These are phyloP conservation scores for Pichia kudriavzevii DNA, from an alignment of 1,139 yeast genomes.

Conservation along the genomic window DNA sequence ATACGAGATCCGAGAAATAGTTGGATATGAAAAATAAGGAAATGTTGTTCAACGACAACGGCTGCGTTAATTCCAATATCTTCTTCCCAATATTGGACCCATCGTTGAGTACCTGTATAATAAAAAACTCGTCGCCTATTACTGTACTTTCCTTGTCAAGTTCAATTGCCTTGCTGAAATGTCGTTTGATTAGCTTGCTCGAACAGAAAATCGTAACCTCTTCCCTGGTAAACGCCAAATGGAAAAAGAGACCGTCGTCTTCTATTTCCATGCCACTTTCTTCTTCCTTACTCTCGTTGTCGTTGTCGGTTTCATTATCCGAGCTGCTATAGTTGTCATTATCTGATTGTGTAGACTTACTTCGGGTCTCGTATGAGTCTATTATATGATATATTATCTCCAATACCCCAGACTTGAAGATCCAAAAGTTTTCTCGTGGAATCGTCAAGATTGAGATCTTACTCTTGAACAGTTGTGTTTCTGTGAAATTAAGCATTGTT, in stretches of 20 bases:
- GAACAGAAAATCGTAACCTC: constrained; percentile 48
- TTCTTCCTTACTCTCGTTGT: constrained; percentile 1
- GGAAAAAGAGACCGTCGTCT: constrained; percentile 37
- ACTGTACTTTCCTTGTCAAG: constrained; percentile 26
- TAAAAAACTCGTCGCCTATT: constrained; percentile 42
- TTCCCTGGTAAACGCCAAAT: constrained; percentile 44
- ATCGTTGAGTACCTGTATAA: constrained; percentile 55
- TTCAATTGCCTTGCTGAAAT: constrained; percentile 18
- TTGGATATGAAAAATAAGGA: constrained; percentile 58
- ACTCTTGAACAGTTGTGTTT: constrained; percentile 40
- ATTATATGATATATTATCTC: constrained; percentile 30
- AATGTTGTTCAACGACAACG: constrained; percentile 50
- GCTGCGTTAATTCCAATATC: constrained; percentile 52
- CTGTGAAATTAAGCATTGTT: constrained; percentile 29
- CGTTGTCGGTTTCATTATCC: constrained; percentile 4
- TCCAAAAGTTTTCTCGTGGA: constrained; percentile 43
- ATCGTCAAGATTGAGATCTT: constrained; percentile 41
- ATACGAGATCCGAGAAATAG: constrained; percentile 61
- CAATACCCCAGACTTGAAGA: constrained; percentile 40
- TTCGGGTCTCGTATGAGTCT: constrained; percentile 17
- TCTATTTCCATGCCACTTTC: constrained; percentile 5
- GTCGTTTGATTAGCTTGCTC: constrained; percentile 19
- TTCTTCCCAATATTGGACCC: constrained; percentile 50
- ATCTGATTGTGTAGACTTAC: constrained; percentile 15
- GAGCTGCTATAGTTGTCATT: constrained; percentile 4